Conservation (phyloP, 805 yeast species). For the Yarrowia keelungensis region DNA sequence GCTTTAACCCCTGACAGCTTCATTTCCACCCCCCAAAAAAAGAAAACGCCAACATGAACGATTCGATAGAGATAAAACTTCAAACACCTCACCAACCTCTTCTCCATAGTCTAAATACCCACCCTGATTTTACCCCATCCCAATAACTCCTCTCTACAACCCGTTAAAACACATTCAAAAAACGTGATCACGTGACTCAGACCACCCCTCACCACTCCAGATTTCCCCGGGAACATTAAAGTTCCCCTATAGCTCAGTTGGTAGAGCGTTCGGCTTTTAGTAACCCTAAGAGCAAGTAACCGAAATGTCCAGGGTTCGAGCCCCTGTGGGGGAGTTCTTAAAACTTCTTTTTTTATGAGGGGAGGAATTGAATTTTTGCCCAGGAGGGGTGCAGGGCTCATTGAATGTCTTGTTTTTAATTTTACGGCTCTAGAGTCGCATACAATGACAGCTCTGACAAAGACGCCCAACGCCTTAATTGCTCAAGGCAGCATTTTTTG, state of each 20-base stretch:
- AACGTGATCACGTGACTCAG: background rate
- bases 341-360: background rate
- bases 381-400: too few relatives aligned
- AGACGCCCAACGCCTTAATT: too few relatives aligned
- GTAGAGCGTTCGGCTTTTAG: conserved; percentile 39
- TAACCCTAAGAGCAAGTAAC: conserved; percentile 45
- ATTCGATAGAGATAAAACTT: too few relatives aligned
- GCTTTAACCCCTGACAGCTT: too few relatives aligned
- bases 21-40: too few relatives aligned
- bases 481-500: too few relatives aligned
- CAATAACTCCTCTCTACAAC: background rate
- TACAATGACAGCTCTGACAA: too few relatives aligned
- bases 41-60: too few relatives aligned
- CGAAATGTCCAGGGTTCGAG: conserved; percentile 70
- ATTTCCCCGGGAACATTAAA: background rate
- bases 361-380: too few relatives aligned
- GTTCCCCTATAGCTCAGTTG: conserved; percentile 38
- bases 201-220: background rate
- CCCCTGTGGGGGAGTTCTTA: conserved; percentile 60
- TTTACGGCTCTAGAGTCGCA: too few relatives aligned
- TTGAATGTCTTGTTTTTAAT: too few relatives aligned
- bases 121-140: background rate
- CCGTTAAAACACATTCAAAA: background rate
- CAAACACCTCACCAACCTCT: too few relatives aligned
- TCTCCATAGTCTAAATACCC: background rate